These are phyloP conservation scores for Nitzschia putrida DNA, from an alignment of 108 stramenopile species.

Conservation along the genomic window DNA sequence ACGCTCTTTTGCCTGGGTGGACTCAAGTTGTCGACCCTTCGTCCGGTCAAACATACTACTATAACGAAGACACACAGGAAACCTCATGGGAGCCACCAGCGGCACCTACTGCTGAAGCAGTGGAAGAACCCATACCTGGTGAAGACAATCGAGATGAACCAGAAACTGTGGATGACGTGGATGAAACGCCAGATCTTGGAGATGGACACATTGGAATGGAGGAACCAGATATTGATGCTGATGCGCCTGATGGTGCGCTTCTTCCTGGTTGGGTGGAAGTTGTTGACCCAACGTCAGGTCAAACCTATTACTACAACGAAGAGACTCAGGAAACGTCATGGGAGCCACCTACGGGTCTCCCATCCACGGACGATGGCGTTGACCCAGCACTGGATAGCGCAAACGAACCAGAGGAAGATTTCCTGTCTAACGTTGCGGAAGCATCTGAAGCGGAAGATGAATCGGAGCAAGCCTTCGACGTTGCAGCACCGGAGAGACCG, in stretches of 20 bases:
- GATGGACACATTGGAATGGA: neutral
- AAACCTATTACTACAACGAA: constrained; percentile 48
- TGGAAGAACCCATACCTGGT: neutral
- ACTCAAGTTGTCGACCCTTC: constrained; percentile 35
- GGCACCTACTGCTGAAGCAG: neutral
- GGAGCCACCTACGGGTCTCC: constrained; percentile 20
- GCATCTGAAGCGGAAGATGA: neutral
- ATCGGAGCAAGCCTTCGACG: neutral
- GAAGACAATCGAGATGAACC: neutral
- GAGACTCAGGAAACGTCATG: constrained; percentile 44
- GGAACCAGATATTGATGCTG: neutral
- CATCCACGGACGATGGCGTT: neutral
- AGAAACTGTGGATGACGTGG: neutral
- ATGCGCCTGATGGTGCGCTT: neutral
- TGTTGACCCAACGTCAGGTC: constrained; percentile 41
- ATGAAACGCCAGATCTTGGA: neutral
- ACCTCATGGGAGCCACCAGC: constrained; percentile 32
- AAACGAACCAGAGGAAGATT: neutral
- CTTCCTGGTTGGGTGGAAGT: constrained; percentile 45
- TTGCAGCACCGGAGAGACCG: neutral
- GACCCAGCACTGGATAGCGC: neutral
- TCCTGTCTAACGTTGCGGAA: neutral
- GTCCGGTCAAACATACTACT: constrained; percentile 45
- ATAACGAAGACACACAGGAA: constrained; percentile 42
- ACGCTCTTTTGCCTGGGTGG: constrained; percentile 18